Evolutionary conservation across 177 flowering plant genomes (phyloP), one percentile per base, ranked within the genome.

Genomic region (Vitis hybrid): DNA sequence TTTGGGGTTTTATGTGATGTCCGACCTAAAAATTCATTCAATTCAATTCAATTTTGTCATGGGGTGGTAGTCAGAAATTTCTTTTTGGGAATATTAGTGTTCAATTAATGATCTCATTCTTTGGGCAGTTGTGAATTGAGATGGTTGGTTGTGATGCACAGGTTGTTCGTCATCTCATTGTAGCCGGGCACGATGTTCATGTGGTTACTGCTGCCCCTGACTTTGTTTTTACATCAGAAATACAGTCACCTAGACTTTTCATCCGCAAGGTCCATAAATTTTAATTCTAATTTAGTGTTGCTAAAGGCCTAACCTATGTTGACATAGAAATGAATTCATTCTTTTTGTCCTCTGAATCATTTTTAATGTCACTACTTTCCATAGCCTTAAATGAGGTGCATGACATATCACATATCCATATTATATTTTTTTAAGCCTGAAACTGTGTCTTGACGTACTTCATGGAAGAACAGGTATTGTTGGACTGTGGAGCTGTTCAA

Each of bases 131-230:
- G 5, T 13, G 17, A 56, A n/a, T 8, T 21, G 3, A 19, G 12
- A 6, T 21, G 60, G 6, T 34, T 52, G 56, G 6, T 26, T 67
- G 5, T 63, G 21, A 6, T 70, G 66, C 52, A n/a, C 48, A 88
- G 92, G 90, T 88, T 75, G 85, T 73, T 64, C 78, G 90, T 54
- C 82, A 86, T 66, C 84, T 88, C 13, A 81, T 86, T 68, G 72
- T 72, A 52, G 86, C 82, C 52, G 92, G 92, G 32, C 89, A 88
- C 76, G 86, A 74, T 67, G 90, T 88, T 79, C 90, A 86, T 70
- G 86, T 86, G 77, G 92, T 88, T 48, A 79, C 92, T 60, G 90
- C 82, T 60, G 92, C 88, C 17, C 92, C 90, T 5, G 86, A 82
- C 48, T 86, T 82, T 76, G 92, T 88, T 18, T 88, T 83, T 70